phyloP scores from a whole-genome alignment of 345 rosid species.

The Citrus sp. region DNA sequence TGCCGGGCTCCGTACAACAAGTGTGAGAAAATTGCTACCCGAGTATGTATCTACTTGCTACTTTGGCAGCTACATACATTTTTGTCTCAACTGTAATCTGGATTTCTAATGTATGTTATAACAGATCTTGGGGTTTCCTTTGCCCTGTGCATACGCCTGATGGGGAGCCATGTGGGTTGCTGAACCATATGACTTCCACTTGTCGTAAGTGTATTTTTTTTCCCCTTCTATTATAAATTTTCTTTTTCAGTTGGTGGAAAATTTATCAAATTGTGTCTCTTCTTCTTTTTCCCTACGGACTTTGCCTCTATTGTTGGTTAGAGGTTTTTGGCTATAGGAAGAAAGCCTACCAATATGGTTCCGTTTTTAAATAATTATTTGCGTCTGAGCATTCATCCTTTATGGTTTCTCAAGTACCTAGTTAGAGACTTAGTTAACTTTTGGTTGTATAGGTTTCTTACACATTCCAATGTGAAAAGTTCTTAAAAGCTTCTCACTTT shows the following conservation, averaged over 20 bases:
- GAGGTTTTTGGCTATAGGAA: neutral
- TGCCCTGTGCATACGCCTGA: constrained; percentile 99
- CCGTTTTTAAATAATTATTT: neutral
- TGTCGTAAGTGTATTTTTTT: constrained; percentile 57
- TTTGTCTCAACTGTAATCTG: constrained; percentile 6
- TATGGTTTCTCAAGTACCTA: neutral
- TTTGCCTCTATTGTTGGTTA: neutral
- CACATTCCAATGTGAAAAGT: neutral
- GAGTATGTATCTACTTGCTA: constrained; percentile 54
- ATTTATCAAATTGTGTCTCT: neutral
- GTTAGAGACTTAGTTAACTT: neutral
- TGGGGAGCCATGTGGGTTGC: constrained; percentile 96
- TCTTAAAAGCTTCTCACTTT: neutral
- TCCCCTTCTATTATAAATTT: neutral
- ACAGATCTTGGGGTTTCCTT: constrained; percentile 98
- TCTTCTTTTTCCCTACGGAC: neutral
- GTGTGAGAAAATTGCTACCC: constrained; percentile 92
- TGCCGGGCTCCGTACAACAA: constrained; percentile 96
- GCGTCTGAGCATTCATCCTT: neutral
- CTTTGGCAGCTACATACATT: constrained; percentile 7
- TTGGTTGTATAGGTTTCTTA: neutral
- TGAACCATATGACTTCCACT: constrained; percentile 84
- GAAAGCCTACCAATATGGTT: too few species aligned
- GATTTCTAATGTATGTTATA: constrained; percentile 14
- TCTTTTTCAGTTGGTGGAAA: neutral